Conservation (phyloP, 805 yeast genomes). For the Suhomyces xylopsoci region DNA sequence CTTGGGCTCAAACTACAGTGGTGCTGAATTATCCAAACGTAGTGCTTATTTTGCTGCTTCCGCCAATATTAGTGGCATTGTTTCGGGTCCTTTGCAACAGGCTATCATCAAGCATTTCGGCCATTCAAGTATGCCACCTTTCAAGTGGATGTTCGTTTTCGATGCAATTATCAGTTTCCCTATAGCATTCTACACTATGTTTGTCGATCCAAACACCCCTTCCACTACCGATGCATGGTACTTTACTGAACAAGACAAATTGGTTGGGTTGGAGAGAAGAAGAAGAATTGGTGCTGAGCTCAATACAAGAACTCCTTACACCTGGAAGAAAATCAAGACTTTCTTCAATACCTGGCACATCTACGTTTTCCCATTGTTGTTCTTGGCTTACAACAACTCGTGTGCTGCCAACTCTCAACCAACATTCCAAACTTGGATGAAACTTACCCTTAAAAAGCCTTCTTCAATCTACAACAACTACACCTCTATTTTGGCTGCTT, state of each 20-base stretch:
- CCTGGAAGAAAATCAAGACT: constrained; percentile 36
- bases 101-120: constrained; percentile 18
- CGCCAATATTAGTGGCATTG: constrained; percentile 32
- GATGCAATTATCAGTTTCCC: constrained; percentile 41
- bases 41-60: constrained; percentile 34
- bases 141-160: constrained; percentile 46
- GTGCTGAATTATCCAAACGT: constrained; percentile 33
- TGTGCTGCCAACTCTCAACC: constrained; percentile 34
- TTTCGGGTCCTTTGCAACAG: constrained; percentile 40
- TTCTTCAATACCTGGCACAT: constrained; percentile 51
- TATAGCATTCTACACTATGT: constrained; percentile 41
- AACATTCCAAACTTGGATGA: constrained; percentile 39
- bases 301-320: constrained; percentile 40
- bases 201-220: constrained; percentile 48
- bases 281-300: constrained; percentile 34
- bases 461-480: constrained; percentile 31
- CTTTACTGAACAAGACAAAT: constrained; percentile 40
- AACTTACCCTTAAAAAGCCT: constrained; percentile 23
- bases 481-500: constrained; percentile 29
- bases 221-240: constrained; percentile 43
- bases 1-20: constrained; percentile 33
- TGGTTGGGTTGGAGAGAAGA: constrained; percentile 46
- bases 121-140: constrained; percentile 24
- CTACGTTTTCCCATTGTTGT: constrained; percentile 40
- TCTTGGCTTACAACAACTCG: constrained; percentile 35